A percentile compares a stretch with the other conserved stretches of the same genome.
These are phyloP conservation scores for Parasitella parasitica DNA, from an alignment of 371 early-diverging fungal species.

Conservation along the genomic window DNA sequence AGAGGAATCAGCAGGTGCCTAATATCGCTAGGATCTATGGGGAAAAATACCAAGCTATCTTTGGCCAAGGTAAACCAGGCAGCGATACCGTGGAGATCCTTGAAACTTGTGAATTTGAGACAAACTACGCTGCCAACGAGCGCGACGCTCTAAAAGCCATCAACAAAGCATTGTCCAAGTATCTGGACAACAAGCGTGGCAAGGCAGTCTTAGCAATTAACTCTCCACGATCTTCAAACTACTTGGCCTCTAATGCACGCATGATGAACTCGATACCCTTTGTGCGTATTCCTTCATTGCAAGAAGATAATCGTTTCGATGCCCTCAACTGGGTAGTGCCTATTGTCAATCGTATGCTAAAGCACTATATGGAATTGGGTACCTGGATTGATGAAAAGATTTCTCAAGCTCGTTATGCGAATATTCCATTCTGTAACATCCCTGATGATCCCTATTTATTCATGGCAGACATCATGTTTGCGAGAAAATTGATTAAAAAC, in stretches of 20 bases:
- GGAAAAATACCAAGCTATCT: conserved; percentile 19
- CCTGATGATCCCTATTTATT: conserved; percentile 77
- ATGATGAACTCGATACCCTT: conserved; percentile 68
- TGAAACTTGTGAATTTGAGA: conserved; percentile 47
- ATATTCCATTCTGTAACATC: conserved; percentile 91
- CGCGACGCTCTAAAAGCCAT: conserved; percentile 56
- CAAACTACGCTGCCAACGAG: conserved; percentile 50
- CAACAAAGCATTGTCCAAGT: conserved; percentile 51
- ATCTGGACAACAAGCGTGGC: conserved; percentile 63
- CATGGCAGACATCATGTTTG: conserved; percentile 82
- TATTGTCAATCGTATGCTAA: conserved; percentile 67
- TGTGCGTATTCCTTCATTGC: conserved; percentile 62
- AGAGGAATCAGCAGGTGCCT: conserved; percentile 70
- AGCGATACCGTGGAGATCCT: conserved; percentile 54
- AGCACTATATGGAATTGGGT: conserved; percentile 69
- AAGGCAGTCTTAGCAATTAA: conserved; percentile 73
- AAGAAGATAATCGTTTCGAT: conserved; percentile 63
- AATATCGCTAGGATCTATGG: conserved; percentile 56
- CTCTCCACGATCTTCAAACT: conserved; percentile 50
- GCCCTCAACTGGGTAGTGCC: conserved; percentile 87
- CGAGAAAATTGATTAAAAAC: conserved; percentile 68
- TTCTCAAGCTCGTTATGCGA: conserved; percentile 77
- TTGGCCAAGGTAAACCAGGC: conserved; percentile 19
- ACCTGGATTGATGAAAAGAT: conserved; percentile 75
- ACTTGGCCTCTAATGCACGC: conserved; percentile 54